phyloP scores from a whole-genome alignment of 495 filamentous ascomycete genomes.

The Tuber borchii region DNA sequence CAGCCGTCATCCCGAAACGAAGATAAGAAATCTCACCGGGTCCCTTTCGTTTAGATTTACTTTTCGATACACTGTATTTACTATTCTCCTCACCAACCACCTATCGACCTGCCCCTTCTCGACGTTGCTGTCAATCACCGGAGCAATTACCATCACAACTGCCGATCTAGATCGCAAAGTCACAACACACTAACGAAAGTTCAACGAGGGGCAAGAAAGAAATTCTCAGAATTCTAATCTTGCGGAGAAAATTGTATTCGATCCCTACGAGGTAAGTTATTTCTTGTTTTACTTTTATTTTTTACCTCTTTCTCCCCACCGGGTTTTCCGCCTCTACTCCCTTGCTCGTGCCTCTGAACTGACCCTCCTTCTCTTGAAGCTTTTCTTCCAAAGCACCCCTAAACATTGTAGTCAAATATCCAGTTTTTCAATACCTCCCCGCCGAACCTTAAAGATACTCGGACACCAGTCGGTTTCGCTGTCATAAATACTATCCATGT shows the following conservation, averaged over 20 bases:
- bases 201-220: not conserved
- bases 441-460: not conserved
- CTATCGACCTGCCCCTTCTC: not conserved
- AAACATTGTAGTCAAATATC: not conserved
- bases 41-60: not conserved
- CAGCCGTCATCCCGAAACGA: not conserved
- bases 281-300: not conserved
- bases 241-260: not conserved
- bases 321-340: not conserved
- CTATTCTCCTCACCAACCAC: not conserved
- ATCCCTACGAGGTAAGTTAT: not conserved
- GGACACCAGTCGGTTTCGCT: not conserved
- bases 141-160: slow-evolving; percentile 1
- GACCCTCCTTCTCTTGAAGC: not conserved
- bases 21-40: not conserved
- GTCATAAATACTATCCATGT: not conserved
- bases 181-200: not conserved
- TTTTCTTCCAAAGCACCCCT: not conserved
- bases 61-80: not conserved
- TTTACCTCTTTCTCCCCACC: not conserved
- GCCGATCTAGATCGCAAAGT: not conserved
- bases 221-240: not conserved
- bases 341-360: not conserved
- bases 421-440: not conserved
- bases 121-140: not conserved